Base-by-base conservation (phyloP, 2,329 filamentous ascomycete species). In the Chrysosporium queenslandicum region DNA sequence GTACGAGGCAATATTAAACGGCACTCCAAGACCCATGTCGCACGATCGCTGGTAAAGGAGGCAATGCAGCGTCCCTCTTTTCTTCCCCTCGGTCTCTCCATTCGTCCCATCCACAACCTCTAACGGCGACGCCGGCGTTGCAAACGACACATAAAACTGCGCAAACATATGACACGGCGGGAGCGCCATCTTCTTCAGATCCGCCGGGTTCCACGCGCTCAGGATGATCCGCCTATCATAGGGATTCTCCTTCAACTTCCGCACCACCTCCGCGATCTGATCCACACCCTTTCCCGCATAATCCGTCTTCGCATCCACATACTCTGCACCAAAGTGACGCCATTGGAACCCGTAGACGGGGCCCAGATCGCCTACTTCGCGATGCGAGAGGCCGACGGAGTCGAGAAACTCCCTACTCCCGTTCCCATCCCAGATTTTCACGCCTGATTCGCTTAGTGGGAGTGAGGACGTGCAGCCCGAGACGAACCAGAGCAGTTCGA, bases 351-450 rank as follows among this genome's bases (percentile, higher is more conserved):
- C 92, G 66, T 98, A 98, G 0, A 97, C 90, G 27, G 92, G 92
- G 0, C 92, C 92, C 0, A 98, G 76, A 64, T 98, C 92, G 58
- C 92, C 92, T 18, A 83, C 86, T 49, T 81, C 87, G 55, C 91
- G 87, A 65, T 95, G 82, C 0, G 77, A 75, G 5, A 97, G 78
- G 0, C 91, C 91, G 1, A 92, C 79, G 57, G 76, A 83, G 73
- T 98, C 91, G 34, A 98, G 85, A 68, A 86, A 97, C 63, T 83
- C 85, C 61, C 92, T 86, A 43, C 84, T 89, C 40, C 91, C 92
- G 66, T 98, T 98, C 62, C 90, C 91, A 66, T 98, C 92, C 92
- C 92, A 98, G 67, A 98, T 98, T 71, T 94, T 94, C 63, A 98
- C 83, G 27, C 89, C 88, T 1, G 83, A 82, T 11, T 83, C 82